These are phyloP conservation scores for Neurospora pannonica DNA, from an alignment of 495 filamentous ascomycete genomes.

Conservation along the genomic window DNA sequence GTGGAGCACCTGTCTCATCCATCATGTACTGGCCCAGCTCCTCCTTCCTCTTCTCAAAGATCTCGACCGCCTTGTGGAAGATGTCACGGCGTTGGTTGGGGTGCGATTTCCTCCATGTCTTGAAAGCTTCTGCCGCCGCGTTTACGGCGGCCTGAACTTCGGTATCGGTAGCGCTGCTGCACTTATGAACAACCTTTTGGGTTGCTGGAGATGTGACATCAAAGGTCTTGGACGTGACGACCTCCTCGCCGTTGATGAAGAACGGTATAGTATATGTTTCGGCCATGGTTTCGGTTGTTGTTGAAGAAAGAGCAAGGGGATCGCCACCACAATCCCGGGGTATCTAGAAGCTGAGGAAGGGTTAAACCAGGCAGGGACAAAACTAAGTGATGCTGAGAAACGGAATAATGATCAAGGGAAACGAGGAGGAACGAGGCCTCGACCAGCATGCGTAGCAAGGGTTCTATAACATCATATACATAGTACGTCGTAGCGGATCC, in stretches of 20 bases:
- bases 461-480: background rate
- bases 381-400: background rate
- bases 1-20: conserved; percentile 57
- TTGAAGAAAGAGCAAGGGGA: background rate
- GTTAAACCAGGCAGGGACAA: background rate
- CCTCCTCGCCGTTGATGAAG: conserved; percentile 62
- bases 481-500: background rate
- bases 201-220: conserved; percentile 57
- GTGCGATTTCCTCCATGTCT: conserved; percentile 56
- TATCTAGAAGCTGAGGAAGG: background rate
- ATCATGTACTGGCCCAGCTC: conserved; percentile 55
- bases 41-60: conserved; percentile 52
- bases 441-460: background rate
- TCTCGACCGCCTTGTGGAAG: conserved; percentile 58
- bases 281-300: conserved; percentile 6
- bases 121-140: conserved; percentile 59
- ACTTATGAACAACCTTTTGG: conserved; percentile 49
- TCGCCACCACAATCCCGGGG: background rate
- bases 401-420: background rate
- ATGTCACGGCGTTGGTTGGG: conserved; percentile 58
- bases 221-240: conserved; percentile 51
- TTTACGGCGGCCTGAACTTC: conserved; percentile 55
- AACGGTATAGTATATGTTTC: conserved; percentile 48
- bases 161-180: conserved; percentile 49
- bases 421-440: background rate